A percentile compares a stretch with the other conserved stretches of the same genome.
Conservation (phyloP, 106 monocot genomes). For the Iris macrosiphon region DNA sequence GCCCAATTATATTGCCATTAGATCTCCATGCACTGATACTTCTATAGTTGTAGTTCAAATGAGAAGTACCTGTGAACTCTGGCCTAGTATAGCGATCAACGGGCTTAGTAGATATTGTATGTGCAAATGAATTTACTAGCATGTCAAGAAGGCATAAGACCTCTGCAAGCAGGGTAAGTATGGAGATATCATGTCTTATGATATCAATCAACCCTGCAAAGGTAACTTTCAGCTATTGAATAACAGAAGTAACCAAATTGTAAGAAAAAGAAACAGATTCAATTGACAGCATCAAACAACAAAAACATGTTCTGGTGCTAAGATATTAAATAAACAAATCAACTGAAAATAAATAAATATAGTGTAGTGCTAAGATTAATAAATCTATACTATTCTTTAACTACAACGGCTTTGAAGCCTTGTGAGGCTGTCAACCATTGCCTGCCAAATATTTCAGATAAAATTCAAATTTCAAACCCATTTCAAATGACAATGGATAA, state of each 20-base stretch:
- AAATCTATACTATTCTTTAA: no score
- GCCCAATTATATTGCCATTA: conserved; percentile 12
- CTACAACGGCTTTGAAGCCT: no score
- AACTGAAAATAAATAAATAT: no score
- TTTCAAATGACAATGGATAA: no score
- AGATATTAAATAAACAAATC: no score
- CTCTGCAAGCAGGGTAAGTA: conserved; percentile 84
- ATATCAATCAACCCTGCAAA: conserved; percentile 67
- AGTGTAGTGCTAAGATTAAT: no score
- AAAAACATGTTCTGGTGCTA: no score
- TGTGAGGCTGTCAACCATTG: no score
- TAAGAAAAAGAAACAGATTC: background rate
- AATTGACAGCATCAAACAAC: background rate
- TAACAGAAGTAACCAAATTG: no score
- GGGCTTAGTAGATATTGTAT: conserved; percentile 84
- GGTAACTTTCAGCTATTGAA: background rate
- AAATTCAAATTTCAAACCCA: no score
- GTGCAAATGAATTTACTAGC: conserved; percentile 98
- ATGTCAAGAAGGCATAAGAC: conserved; percentile 89
- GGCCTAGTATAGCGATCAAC: conserved; percentile 85
- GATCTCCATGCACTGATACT: background rate
- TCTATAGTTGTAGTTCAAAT: background rate
- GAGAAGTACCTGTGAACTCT: conserved; percentile 72
- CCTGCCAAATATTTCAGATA: no score
- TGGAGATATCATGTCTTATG: conserved; percentile 79